phyloP scores from a whole-genome alignment of 805 yeast species.

The Ogataea dorogensis region DNA sequence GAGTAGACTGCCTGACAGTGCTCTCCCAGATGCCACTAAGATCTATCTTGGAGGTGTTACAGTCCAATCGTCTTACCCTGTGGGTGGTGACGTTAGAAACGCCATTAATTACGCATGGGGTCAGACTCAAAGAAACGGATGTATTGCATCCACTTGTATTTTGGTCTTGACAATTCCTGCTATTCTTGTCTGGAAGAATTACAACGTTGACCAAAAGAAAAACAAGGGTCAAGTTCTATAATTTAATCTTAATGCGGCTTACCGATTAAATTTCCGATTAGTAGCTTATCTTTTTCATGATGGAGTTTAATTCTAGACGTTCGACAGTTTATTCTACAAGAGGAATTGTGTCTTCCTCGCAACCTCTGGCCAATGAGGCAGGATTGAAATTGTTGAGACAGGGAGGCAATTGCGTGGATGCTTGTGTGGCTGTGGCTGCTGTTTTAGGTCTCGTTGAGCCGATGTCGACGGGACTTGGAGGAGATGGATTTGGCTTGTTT shows the following conservation, averaged over 20 bases:
- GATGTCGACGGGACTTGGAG: constrained; percentile 62
- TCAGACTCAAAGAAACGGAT: constrained; percentile 23
- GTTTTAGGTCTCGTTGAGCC: constrained; percentile 57
- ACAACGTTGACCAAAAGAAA: constrained; percentile 23
- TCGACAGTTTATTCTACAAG: constrained; percentile 71
- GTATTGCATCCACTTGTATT: constrained; percentile 28
- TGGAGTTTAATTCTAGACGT: constrained; percentile 49
- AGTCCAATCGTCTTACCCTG: constrained; percentile 25
- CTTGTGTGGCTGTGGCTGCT: constrained; percentile 59
- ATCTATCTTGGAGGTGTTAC: constrained; percentile 26
- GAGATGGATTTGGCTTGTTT: constrained; percentile 64
- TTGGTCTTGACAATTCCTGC: constrained; percentile 26
- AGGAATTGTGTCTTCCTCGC: constrained; percentile 74
- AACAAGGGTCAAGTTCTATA: constrained; percentile 23
- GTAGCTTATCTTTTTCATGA: no score
- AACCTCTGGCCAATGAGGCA: constrained; percentile 75
- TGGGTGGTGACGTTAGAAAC: constrained; percentile 26
- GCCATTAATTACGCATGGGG: constrained; percentile 32
- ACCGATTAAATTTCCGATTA: no score
- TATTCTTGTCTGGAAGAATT: constrained; percentile 31
- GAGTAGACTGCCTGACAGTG: constrained; percentile 28
- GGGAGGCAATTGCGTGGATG: constrained; percentile 76
- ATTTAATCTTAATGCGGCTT: constrained; percentile 32
- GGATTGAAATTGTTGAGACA: constrained; percentile 60
- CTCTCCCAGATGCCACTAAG: constrained; percentile 13